Evolutionary conservation across 495 filamentous ascomycete species (phyloP), one percentile per base, ranked within the genome.

Genomic region (Penicillium samsonianum): DNA sequence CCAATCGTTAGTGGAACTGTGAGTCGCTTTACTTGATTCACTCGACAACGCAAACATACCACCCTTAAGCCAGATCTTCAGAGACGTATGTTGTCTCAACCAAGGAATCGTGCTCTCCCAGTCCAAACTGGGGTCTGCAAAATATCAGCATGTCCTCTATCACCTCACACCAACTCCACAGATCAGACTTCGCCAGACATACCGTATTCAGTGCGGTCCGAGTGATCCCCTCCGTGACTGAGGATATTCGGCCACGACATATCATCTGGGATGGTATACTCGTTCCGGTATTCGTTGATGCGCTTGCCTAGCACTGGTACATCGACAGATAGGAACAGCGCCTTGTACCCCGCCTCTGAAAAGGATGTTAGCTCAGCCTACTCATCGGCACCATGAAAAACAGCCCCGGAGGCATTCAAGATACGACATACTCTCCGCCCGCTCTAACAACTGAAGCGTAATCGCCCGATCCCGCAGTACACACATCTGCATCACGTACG

Each of bases 31-130:
- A 5, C 10, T 11, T 5, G 4, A 20, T n/a, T 20, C 23, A 8
- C 20, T 35, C 22, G 12, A n/a, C n/a, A n/a, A 22, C 11, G 28
- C 6, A 14, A 48, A 57, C 58, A 53, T 50, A 68, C 68, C 89
- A 55, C 93, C 94, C 78, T 98, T 97, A 56, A 97, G 84, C 54
- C 96, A 81, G 59, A 98, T 95, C 46, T 91, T 89, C 88, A 98
- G 90, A 63, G 85, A 87, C 20, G 93, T 97, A 65, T 96, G 86
- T 54, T 79, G 79, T 51, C 82, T 73, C 68, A 98, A 92, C 90
- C 90, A 96, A 14, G 90, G 87, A 58, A 97, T 90, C 60, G 92
- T 89, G 53, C 81, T 84, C 20, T 74, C 75, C 92, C 94, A 98
- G 60, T 81, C 85, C 9, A 96, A 80, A 25, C 75, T 73, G 1